These are phyloP conservation scores for Sextonia rubra DNA, from an alignment of 164 flowering plant genomes.

Conservation along the genomic window DNA sequence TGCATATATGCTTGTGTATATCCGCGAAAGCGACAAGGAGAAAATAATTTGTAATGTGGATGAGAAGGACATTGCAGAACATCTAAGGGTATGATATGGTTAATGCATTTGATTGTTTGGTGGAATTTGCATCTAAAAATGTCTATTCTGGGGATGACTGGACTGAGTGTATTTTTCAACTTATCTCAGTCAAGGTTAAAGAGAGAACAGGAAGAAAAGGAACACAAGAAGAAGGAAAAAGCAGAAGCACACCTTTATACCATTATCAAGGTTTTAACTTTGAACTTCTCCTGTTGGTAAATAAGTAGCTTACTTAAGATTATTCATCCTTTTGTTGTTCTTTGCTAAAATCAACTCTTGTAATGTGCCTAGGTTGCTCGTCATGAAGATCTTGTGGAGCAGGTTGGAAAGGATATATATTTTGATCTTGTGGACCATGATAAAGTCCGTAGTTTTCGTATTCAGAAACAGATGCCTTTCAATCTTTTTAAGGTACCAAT, in stretches of 20 bases:
- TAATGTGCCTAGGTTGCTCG: constrained; percentile 54
- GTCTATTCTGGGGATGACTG: background rate
- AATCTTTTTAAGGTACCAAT: constrained; percentile 53
- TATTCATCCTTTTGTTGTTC: background rate
- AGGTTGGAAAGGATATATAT: constrained; percentile 74
- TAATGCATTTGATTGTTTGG: background rate
- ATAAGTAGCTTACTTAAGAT: background rate
- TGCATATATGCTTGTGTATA: constrained; percentile 65
- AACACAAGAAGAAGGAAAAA: constrained; percentile 78
- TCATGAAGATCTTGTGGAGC: constrained; percentile 67
- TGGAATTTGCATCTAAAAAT: background rate
- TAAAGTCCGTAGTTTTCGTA: constrained; percentile 72
- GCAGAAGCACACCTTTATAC: constrained; percentile 85
- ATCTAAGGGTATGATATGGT: constrained; percentile 55
- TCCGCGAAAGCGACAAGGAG: constrained; percentile 56
- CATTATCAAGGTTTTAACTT: constrained; percentile 60
- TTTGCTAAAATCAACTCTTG: constrained; percentile 2
- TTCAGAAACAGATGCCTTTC: constrained; percentile 66
- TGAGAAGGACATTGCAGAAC: constrained; percentile 80
- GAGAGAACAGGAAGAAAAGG: constrained; percentile 92
- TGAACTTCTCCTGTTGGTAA: background rate
- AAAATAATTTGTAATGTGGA: constrained; percentile 42
- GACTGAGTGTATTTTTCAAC: constrained; percentile 6
- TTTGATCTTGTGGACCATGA: constrained; percentile 91
- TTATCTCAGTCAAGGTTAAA: constrained; percentile 63